These are phyloP conservation scores for Tolypocladium endophyticum DNA, from an alignment of 2,329 filamentous ascomycete species.

Conservation along the genomic window DNA sequence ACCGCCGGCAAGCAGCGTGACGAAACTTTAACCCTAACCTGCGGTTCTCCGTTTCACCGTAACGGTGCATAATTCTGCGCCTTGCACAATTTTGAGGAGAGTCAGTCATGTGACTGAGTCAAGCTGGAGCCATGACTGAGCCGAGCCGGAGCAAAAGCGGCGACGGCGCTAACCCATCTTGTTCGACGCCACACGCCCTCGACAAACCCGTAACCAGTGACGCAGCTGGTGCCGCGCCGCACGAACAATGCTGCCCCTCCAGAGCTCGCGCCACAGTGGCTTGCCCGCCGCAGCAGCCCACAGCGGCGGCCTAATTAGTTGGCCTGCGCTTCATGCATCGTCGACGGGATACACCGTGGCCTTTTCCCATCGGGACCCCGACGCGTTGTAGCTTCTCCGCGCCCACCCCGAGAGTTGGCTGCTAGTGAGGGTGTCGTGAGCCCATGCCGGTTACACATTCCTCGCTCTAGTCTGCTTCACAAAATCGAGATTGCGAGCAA, in stretches of 20 bases:
- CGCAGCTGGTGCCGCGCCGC: not conserved
- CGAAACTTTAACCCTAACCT: no score
- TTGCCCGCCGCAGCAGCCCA: not conserved
- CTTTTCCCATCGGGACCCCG: not conserved
- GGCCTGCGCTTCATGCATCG: not conserved
- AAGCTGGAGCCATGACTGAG: no score
- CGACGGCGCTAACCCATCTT: no score
- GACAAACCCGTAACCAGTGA: not conserved
- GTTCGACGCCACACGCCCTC: no score
- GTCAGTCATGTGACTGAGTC: no score
- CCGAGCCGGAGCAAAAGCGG: no score
- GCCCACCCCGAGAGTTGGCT: not conserved
- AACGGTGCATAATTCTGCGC: no score
- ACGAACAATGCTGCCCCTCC: not conserved
- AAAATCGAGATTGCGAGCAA: not conserved
- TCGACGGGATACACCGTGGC: not conserved
- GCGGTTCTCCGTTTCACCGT: no score
- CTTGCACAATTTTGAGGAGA: no score
- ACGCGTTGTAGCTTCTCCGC: not conserved
- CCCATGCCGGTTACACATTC: not conserved
- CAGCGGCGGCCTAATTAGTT: not conserved
- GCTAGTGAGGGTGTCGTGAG: not conserved
- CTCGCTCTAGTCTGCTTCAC: not conserved
- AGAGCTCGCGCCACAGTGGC: constrained; percentile 15
- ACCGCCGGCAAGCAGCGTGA: no score